A percentile compares a stretch with the other conserved stretches of the same genome.
Conservation (phyloP, 768 basidiomycete genomes). For the Suillus plorans region DNA sequence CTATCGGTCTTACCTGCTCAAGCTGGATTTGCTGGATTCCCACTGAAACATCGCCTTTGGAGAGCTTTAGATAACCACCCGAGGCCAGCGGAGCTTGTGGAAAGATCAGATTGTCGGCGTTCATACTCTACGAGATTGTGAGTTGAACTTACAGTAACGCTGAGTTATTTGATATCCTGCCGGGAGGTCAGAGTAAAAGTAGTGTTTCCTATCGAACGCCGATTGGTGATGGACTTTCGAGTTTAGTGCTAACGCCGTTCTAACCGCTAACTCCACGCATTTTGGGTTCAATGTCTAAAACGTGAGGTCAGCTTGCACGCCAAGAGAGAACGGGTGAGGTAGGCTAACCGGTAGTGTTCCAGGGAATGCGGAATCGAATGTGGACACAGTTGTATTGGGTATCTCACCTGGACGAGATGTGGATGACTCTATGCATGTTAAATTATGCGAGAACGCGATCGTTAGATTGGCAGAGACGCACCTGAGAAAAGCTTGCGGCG, state of each 20-base stretch:
- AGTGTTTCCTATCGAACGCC: constrained; percentile 95
- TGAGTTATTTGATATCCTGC: constrained; percentile 97
- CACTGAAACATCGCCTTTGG: constrained; percentile 45
- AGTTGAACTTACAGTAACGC: constrained; percentile 53
- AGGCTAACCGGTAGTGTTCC: constrained; percentile 84
- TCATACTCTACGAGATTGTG: neutral
- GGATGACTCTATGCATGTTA: constrained; percentile 34
- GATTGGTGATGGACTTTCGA: constrained; percentile 66
- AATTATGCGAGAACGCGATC: neutral
- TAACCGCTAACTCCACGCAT: constrained; percentile 77
- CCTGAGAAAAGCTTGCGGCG: constrained; percentile 86
- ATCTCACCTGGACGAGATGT: constrained; percentile 46
- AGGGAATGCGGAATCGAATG: constrained; percentile 88
- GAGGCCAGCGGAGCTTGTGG: constrained; percentile 74
- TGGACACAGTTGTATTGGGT: constrained; percentile 73
- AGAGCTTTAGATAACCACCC: constrained; percentile 56
- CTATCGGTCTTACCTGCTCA: constrained; percentile 67
- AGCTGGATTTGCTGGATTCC: constrained; percentile 93
- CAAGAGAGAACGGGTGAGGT: neutral
- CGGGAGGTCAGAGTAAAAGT: constrained; percentile 95
- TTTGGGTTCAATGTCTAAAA: constrained; percentile 57
- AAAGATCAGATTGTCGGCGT: neutral
- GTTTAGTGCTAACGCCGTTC: constrained; percentile 77
- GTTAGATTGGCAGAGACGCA: neutral
- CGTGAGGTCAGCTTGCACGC: constrained; percentile 10